Evolutionary conservation across 192 early-diverging fungal species (phyloP).

Genomic region (Coemansia sp.): DNA sequence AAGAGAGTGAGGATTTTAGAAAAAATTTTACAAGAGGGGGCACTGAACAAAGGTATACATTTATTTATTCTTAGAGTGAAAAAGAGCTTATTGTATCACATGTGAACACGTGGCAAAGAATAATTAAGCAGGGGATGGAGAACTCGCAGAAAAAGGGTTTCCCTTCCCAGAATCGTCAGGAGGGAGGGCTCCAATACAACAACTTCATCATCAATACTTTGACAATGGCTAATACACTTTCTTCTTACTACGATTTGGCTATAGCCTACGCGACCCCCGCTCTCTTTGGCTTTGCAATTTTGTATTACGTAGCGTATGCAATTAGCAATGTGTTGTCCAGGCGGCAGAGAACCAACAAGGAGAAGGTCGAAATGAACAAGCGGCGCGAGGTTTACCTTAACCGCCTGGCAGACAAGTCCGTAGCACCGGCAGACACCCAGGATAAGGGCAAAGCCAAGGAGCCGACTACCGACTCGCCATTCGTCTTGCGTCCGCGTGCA

Average conservation of each 20-base stretch:
- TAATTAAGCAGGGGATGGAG: too few species aligned
- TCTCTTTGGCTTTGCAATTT: background rate
- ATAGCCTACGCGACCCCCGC: background rate
- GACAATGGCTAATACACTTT: background rate
- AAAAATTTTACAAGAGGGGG: too few species aligned
- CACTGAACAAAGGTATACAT: too few species aligned
- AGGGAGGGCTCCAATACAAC: too few species aligned
- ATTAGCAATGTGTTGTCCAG: background rate
- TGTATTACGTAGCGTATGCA: background rate
- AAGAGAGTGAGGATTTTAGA: too few species aligned
- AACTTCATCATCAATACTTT: background rate
- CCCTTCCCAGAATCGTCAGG: too few species aligned
- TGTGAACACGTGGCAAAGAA: too few species aligned
- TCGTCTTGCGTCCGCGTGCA: slow-evolving; percentile 25
- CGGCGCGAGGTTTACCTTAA: slow-evolving; percentile 19
- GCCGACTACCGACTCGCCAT: background rate
- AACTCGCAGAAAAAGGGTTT: too few species aligned
- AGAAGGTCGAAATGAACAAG: slow-evolving; percentile 9
- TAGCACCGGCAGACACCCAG: background rate
- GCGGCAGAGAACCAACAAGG: background rate
- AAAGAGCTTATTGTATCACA: too few species aligned
- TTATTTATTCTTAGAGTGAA: too few species aligned
- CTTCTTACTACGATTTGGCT: slow-evolving; percentile 10
- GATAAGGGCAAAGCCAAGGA: slow-evolving; percentile 5
- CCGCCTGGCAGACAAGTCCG: background rate